A percentile compares a stretch with the other conserved stretches of the same genome.
These are phyloP conservation scores for Tuber magnatum DNA, from an alignment of 495 filamentous ascomycete genomes.

Conservation along the genomic window DNA sequence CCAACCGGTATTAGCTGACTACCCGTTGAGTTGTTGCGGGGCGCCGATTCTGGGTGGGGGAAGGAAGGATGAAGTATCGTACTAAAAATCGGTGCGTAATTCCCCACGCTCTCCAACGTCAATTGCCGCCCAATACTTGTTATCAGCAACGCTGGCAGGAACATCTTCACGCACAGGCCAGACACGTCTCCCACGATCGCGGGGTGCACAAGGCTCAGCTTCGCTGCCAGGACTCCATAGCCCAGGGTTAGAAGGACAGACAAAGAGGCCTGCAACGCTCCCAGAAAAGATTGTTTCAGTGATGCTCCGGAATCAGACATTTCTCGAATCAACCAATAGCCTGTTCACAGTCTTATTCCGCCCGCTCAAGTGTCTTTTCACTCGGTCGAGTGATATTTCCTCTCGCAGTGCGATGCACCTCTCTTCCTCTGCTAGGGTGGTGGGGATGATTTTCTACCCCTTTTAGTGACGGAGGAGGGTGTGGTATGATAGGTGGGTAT, in stretches of 20 bases:
- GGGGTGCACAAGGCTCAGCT: conserved; percentile 53
- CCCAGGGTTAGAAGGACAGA: conserved; percentile 63
- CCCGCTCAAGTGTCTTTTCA: too few species aligned
- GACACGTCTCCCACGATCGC: conserved; percentile 57
- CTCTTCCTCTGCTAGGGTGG: neutral
- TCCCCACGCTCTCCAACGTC: conserved; percentile 48
- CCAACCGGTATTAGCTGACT: conserved; percentile 1
- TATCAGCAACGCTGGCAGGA: conserved; percentile 64
- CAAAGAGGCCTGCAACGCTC: conserved; percentile 62
- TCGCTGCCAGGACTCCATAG: conserved; percentile 56
- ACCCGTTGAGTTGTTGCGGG: neutral
- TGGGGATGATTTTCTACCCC: neutral
- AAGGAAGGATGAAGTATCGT: neutral
- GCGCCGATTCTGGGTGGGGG: neutral
- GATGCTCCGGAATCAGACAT: conserved; percentile 12
- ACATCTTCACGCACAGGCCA: conserved; percentile 58
- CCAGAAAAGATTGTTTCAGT: conserved; percentile 53
- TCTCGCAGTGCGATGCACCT: neutral
- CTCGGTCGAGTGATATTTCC: neutral
- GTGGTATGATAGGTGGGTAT: too few species aligned
- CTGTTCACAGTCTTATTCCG: neutral
- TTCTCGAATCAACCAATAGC: neutral
- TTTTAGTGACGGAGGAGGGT: neutral
- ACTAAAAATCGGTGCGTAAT: conserved; percentile 52
- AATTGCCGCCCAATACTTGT: conserved; percentile 61